A percentile compares a stretch with the other conserved stretches of the same genome.
Conservation (phyloP, 2,329 filamentous ascomycete genomes). For the Xylaria sp. region DNA sequence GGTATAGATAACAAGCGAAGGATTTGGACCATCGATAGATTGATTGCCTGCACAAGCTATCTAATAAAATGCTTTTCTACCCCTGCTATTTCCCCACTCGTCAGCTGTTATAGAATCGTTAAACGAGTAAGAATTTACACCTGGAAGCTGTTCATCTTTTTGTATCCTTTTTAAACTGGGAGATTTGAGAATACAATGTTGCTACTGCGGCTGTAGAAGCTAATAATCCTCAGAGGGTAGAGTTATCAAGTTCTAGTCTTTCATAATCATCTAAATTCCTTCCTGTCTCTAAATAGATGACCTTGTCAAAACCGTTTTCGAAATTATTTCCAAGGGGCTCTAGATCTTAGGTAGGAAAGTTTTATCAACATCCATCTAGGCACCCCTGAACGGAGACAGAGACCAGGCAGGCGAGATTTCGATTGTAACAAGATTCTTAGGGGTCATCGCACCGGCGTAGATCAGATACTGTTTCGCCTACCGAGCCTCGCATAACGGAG, state of each 20-base stretch:
- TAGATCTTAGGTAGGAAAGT: too few relatives aligned
- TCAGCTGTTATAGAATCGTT: not conserved
- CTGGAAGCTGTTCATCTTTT: not conserved
- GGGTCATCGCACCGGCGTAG: too few relatives aligned
- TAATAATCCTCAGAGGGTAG: too few relatives aligned
- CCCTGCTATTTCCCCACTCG: not conserved
- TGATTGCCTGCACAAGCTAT: conserved; percentile 14
- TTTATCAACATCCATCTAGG: too few relatives aligned
- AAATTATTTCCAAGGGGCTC: not conserved
- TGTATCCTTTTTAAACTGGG: too few relatives aligned
- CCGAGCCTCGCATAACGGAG: too few relatives aligned
- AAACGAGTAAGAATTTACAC: not conserved
- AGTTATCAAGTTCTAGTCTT: not conserved
- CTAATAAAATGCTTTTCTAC: conserved; percentile 1
- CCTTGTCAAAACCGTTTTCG: too few relatives aligned
- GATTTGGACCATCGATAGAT: conserved; percentile 20
- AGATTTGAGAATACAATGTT: not conserved
- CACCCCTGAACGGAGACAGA: too few relatives aligned
- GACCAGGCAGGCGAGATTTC: too few relatives aligned
- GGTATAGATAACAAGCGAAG: conserved; percentile 12
- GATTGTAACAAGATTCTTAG: too few relatives aligned
- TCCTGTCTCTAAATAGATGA: not conserved
- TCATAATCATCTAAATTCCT: not conserved
- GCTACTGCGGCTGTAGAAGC: not conserved
- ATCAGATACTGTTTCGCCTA: too few relatives aligned